Percentiles rank a stretch among this genome's conserved stretches.
These are phyloP conservation scores for Dendryphion nanum DNA, from an alignment of 2,329 filamentous ascomycete species.

Conservation along the genomic window DNA sequence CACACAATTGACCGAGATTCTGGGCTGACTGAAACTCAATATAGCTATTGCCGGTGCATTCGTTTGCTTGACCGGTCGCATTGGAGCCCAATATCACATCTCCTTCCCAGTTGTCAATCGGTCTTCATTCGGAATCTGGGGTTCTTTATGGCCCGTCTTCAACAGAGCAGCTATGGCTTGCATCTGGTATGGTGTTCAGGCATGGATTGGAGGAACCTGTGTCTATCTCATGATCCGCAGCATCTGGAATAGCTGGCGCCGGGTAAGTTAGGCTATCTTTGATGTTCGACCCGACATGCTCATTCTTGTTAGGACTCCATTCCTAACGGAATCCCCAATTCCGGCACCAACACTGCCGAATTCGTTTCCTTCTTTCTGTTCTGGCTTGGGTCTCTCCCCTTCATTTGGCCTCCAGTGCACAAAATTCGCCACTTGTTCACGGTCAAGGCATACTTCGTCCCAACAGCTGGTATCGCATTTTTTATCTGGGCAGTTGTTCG, in stretches of 20 bases:
- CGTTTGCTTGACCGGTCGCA: conserved; percentile 41
- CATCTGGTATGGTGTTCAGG: conserved; percentile 65
- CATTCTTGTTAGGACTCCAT: conserved; percentile 49
- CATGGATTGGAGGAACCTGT: conserved; percentile 78
- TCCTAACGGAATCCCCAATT: conserved; percentile 65
- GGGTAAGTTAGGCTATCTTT: conserved; percentile 1
- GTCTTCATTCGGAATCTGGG: conserved; percentile 6
- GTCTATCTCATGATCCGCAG: conserved; percentile 85
- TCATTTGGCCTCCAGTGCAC: conserved; percentile 87
- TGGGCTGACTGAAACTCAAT: no score
- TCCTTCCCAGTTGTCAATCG: conserved; percentile 3
- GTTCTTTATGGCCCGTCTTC: conserved; percentile 3
- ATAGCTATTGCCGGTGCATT: conserved; percentile 67
- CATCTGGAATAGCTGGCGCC: conserved; percentile 64
- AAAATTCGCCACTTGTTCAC: conserved; percentile 88
- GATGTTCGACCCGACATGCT: conserved; percentile 3
- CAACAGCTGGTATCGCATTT: conserved; percentile 77
- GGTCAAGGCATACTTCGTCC: conserved; percentile 82
- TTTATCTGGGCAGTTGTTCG: conserved; percentile 30
- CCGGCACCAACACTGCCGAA: conserved; percentile 71
- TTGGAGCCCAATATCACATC: conserved; percentile 5
- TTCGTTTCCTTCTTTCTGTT: conserved; percentile 86
- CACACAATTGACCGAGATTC: no score
- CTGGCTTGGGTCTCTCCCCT: conserved; percentile 76
- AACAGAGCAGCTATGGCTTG: conserved; percentile 5